Conservation (phyloP, 345 rosid genomes). For the Camelina neglecta region DNA sequence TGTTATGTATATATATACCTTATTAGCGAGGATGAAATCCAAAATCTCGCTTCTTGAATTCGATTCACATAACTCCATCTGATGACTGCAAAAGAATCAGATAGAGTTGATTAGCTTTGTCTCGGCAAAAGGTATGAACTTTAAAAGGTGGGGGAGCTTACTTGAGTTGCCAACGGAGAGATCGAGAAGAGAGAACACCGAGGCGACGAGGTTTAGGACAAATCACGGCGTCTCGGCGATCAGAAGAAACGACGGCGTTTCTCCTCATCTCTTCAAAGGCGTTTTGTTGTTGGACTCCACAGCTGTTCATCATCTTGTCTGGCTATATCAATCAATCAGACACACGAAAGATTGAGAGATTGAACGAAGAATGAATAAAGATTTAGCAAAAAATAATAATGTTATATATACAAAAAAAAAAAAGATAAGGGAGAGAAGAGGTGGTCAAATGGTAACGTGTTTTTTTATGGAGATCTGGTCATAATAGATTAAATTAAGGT, state of each 20-base stretch:
- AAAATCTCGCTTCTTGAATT: constrained; percentile 66
- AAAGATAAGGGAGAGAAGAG: constrained; percentile 35
- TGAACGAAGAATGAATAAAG: constrained; percentile 13
- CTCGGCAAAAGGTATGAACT: background rate
- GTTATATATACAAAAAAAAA: background rate
- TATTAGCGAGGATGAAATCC: constrained; percentile 73
- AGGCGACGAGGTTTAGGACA: constrained; percentile 85
- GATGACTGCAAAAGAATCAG: constrained; percentile 60
- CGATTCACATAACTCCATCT: constrained; percentile 55
- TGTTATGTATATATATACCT: constrained; percentile 55
- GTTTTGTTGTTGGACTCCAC: constrained; percentile 51
- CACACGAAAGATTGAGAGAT: background rate
- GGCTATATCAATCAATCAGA: constrained; percentile 4
- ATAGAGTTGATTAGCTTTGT: background rate
- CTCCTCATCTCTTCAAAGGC: constrained; percentile 47
- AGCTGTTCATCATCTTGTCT: constrained; percentile 70
- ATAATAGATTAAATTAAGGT: background rate
- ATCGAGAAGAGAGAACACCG: constrained; percentile 47
- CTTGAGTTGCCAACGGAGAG: constrained; percentile 69
- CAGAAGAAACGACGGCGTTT: constrained; percentile 42
- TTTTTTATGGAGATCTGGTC: constrained; percentile 47
- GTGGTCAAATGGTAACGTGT: constrained; percentile 48
- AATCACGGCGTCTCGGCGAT: constrained; percentile 56
- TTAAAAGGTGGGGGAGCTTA: background rate
- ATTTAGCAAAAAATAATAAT: background rate